Evolutionary conservation across 345 rosid species (phyloP).

Genomic region (Cardamine occulta): DNA sequence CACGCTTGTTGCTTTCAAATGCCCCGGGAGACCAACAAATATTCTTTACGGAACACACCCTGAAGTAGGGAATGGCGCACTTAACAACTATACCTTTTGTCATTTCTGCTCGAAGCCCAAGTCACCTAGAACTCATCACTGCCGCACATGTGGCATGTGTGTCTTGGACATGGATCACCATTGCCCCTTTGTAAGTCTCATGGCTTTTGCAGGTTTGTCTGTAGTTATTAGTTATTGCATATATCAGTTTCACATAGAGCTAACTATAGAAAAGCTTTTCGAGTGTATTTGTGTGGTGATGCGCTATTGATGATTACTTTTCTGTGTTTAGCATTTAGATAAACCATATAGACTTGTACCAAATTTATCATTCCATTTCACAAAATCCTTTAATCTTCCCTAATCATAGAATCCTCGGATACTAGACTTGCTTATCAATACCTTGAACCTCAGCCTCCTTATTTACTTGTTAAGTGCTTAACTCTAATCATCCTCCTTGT

Average conservation of each 20-base stretch:
- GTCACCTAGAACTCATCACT: slow-evolving; percentile 90
- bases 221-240: slow-evolving; percentile 12
- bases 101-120: slow-evolving; percentile 76
- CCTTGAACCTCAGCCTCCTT: not conserved
- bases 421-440: slow-evolving; percentile 2
- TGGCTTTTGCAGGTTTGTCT: not conserved
- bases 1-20: slow-evolving; percentile 66
- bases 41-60: slow-evolving; percentile 85
- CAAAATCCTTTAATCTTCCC: not conserved
- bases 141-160: slow-evolving; percentile 89
- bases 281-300: slow-evolving; percentile 14
- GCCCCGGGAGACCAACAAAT: slow-evolving; percentile 69
- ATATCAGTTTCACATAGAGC: not conserved
- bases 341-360: slow-evolving; percentile 6
- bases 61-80: slow-evolving; percentile 70
- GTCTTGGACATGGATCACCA: slow-evolving; percentile 97
- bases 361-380: slow-evolving; percentile 1
- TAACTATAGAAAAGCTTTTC: not conserved
- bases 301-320: not conserved
- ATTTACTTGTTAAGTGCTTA: slow-evolving; percentile 10
- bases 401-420: slow-evolving; percentile 5
- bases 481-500: slow-evolving; percentile 11
- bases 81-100: slow-evolving; percentile 80
- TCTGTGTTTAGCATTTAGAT: not conserved
- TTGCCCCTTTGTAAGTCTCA: slow-evolving; percentile 89